Conservation (phyloP, 257 asterid species). For the Solanum ossicruentum region DNA sequence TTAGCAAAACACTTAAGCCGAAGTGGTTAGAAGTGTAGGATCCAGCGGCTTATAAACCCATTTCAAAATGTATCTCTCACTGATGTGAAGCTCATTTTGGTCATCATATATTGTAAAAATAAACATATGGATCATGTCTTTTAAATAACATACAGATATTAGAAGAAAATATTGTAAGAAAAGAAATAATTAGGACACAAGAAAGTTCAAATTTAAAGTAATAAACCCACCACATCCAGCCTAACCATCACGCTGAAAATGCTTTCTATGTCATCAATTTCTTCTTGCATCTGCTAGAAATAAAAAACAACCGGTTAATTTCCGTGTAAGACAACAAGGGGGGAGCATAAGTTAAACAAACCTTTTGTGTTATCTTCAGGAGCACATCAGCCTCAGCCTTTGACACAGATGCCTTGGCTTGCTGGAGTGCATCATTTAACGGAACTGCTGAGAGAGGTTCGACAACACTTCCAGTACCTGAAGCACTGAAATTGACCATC, state of each 20-base stretch:
- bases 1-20: background rate
- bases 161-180: background rate
- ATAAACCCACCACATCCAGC: constrained; percentile 60
- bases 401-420: constrained; percentile 65
- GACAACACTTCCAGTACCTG: constrained; percentile 67
- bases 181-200: background rate
- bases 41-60: background rate
- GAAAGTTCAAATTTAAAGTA: background rate
- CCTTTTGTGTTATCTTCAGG: constrained; percentile 72
- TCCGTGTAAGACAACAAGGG: background rate
- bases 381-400: constrained; percentile 91
- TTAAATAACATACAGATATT: background rate
- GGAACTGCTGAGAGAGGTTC: constrained; percentile 94
- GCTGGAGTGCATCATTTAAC: constrained; percentile 82
- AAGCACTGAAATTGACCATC: constrained; percentile 50
- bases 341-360: constrained; percentile 14
- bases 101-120: background rate
- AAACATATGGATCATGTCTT: background rate
- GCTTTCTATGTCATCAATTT: constrained; percentile 45
- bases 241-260: constrained; percentile 43
- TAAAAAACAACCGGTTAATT: background rate
- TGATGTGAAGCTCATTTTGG: background rate
- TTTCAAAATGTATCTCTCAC: background rate
- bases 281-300: constrained; percentile 53
- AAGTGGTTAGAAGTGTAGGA: background rate